Percentiles rank a stretch among this genome's conserved stretches.
Conservation (phyloP, 371 early-diverging fungal genomes). For the Circinella umbellata region DNA sequence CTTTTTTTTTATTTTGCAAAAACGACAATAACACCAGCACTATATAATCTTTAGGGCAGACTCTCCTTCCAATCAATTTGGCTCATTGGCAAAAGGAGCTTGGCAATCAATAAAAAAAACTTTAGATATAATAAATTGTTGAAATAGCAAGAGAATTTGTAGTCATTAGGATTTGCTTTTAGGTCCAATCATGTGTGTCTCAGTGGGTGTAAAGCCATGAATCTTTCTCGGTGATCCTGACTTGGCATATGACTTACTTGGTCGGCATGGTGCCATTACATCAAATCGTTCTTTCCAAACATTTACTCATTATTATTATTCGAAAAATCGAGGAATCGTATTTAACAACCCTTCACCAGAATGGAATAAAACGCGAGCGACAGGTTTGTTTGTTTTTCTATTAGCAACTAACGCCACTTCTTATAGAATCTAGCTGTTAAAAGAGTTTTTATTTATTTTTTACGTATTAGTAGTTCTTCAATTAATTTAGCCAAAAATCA, state of each 20-base stretch:
- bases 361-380: conserved; percentile 20
- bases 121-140: background rate
- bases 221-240: conserved; percentile 22
- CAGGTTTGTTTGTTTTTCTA: conserved; percentile 9
- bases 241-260: conserved; percentile 27
- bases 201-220: conserved; percentile 29
- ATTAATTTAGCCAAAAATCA: conserved; percentile 12
- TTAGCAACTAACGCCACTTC: background rate
- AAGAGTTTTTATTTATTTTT: background rate
- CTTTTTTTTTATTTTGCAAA: too few species aligned
- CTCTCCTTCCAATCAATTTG: background rate
- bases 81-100: background rate
- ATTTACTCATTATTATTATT: conserved; percentile 13
- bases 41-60: background rate
- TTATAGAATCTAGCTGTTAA: background rate
- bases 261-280: conserved; percentile 16
- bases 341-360: conserved; percentile 10
- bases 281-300: conserved; percentile 19
- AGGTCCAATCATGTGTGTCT: conserved; percentile 19
- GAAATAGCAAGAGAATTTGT: too few species aligned
- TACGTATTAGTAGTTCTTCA: background rate
- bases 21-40: too few species aligned
- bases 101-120: background rate
- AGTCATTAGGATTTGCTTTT: too few species aligned
- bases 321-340: conserved; percentile 17